A percentile compares a stretch with the other conserved stretches of the same genome.
Conservation (phyloP, 1,284 basidiomycete species). For the Ustilago curta region DNA sequence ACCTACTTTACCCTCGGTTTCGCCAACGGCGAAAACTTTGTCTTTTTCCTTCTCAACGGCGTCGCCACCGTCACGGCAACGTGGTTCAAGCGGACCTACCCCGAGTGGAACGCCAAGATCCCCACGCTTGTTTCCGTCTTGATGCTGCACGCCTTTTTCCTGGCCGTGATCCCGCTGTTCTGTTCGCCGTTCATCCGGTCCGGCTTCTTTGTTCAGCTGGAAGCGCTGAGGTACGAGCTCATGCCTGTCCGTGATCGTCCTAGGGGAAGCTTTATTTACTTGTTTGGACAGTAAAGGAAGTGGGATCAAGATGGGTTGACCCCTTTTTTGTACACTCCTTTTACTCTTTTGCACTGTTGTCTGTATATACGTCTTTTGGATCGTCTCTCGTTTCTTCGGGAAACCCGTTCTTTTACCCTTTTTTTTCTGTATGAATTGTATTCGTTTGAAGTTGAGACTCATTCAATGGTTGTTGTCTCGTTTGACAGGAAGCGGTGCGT, state of each 20-base stretch:
- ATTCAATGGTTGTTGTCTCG: too few species aligned
- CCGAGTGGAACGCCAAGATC: conserved; percentile 57
- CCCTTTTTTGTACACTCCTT: neutral
- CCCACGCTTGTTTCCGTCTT: conserved; percentile 55
- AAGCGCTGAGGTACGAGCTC: conserved; percentile 58
- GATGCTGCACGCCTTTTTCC: conserved; percentile 60
- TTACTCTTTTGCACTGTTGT: neutral
- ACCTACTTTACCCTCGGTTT: conserved; percentile 60
- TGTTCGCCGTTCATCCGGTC: conserved; percentile 62
- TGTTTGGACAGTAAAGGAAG: conserved; percentile 53
- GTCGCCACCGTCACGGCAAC: conserved; percentile 61
- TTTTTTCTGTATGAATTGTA: too few species aligned
- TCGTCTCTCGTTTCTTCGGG: too few species aligned
- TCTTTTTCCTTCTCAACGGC: conserved; percentile 67
- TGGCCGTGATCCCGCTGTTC: conserved; percentile 61
- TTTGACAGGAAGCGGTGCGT: too few species aligned
- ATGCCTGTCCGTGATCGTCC: conserved; percentile 51
- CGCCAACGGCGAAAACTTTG: conserved; percentile 65
- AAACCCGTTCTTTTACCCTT: too few species aligned
- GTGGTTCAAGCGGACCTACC: conserved; percentile 59
- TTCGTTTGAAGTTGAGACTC: too few species aligned
- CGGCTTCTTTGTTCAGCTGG: conserved; percentile 65
- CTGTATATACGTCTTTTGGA: neutral
- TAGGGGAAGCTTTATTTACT: conserved; percentile 60
- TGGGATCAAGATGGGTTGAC: too few species aligned